Evolutionary conservation across 176 grass and related monocot genomes (phyloP).

Genomic region (Tuctoria greenei): DNA sequence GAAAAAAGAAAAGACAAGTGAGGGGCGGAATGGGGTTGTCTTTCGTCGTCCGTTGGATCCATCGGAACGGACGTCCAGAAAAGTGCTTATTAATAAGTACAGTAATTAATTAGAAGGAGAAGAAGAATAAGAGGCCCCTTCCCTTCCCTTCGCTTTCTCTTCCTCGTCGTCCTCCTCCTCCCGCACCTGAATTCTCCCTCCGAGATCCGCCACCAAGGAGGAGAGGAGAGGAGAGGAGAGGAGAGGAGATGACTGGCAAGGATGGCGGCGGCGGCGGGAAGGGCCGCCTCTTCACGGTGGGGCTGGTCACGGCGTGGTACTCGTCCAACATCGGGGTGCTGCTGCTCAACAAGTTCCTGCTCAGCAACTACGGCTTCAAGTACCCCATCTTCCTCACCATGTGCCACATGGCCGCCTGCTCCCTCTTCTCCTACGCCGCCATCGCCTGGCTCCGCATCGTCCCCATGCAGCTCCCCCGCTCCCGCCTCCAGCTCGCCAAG

Average conservation of each 20-base stretch:
- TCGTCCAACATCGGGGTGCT: slow-evolving; percentile 69
- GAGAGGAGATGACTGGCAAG: slow-evolving; percentile 48
- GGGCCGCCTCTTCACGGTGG: slow-evolving; percentile 52
- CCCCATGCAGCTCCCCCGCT: slow-evolving; percentile 54
- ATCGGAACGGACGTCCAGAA: background rate
- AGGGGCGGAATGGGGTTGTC: background rate
- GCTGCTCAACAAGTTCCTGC: slow-evolving; percentile 62
- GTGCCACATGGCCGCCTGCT: slow-evolving; percentile 71
- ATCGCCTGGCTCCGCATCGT: slow-evolving; percentile 63
- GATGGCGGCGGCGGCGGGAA: slow-evolving; percentile 35
- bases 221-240: too few species aligned
- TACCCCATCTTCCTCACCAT: slow-evolving; percentile 77
- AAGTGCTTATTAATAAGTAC: background rate
- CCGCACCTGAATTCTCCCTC: background rate
- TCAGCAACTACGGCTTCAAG: slow-evolving; percentile 63
- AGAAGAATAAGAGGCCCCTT: too few species aligned
- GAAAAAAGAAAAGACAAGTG: background rate
- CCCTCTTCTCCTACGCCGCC: slow-evolving; percentile 63
- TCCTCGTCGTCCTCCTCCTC: background rate
- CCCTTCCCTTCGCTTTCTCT: background rate
- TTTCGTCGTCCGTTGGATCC: background rate
- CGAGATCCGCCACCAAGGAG: background rate
- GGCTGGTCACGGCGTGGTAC: slow-evolving; percentile 59
- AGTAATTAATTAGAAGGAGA: background rate
- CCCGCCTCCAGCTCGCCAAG: slow-evolving; percentile 62